Evolutionary conservation across 306 rosid genomes (phyloP), one percentile per base, ranked within the genome.

Genomic region (Sophora flavescens): DNA sequence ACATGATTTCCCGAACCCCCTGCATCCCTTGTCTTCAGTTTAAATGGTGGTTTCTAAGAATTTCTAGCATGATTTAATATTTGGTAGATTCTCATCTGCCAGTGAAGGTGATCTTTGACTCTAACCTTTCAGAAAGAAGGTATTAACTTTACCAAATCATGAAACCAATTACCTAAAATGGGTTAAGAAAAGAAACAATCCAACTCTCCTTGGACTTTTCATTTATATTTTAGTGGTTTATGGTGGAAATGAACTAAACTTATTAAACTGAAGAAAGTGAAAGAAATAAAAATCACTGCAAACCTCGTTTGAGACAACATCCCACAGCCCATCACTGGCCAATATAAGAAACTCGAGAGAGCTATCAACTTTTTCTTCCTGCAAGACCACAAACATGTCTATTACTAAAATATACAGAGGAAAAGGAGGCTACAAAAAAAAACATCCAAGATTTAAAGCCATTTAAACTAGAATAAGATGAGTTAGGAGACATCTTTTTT

Each of bases 301-400:
- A 74, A 95, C 98, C 98, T 95, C 97, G 6, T 95, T 95, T 60
- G 93, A 72, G 87, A 95, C 98, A 58, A 95, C 98, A 80, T 92
- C 98, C 97, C 98, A 95, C 62, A 95, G 84, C 47, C 98, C 98
- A 68, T 95, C 98, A 70, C 98, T 95, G 18, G 98, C 98, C 80
- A 95, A 85, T 75, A 95, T 95, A 75, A 95, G 97, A 87, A 95
- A 92, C 88, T 95, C 98, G 5, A 95, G 97, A 51, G 97, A 86
- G 87, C 89, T 89, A 68, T 92, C 98, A 38, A 95, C 82, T 73
- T 88, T 95, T 87, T 86, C 97, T 84, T 92, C 98, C 97, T 95
- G 91, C 78, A 85, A 74, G 63, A 56, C 41, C 77, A 72, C 54
- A 75, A 61, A 32, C 17, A 66, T 32, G 78, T 10, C 30, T 10